phyloP scores from a whole-genome alignment of 2,329 filamentous ascomycete species.

The Phyllosticta citrichinensis region DNA sequence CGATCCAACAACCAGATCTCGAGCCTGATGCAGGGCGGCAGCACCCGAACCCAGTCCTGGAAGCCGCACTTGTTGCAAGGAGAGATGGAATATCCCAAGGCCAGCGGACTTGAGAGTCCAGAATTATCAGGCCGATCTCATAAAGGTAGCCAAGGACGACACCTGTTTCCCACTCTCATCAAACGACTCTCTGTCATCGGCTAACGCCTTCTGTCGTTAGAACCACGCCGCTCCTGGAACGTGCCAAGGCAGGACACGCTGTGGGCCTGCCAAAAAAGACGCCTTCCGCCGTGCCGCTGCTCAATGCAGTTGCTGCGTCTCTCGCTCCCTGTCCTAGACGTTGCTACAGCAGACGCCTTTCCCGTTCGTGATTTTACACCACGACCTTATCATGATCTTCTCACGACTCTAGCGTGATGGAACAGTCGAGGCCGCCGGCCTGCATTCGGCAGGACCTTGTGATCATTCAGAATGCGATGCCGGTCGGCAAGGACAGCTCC shows the following conservation, averaged over 20 bases:
- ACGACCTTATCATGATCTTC: conserved; percentile 2
- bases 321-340: neutral
- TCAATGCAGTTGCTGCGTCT: neutral
- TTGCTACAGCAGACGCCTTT: neutral
- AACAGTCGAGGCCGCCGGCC: neutral
- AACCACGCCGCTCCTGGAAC: neutral
- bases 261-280: neutral
- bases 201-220: neutral
- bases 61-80: neutral
- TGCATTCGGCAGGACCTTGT: neutral
- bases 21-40: neutral
- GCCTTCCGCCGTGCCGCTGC: conserved; percentile 9
- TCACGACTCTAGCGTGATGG: neutral
- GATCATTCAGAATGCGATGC: neutral
- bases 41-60: neutral
- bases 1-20: conserved; percentile 1
- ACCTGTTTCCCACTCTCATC: neutral
- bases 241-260: conserved; percentile 1
- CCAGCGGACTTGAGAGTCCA: neutral
- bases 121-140: neutral
- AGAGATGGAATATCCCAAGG: neutral
- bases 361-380: neutral
- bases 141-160: neutral
- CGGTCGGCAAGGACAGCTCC: neutral
- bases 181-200: neutral